Percentiles rank a stretch among this genome's conserved stretches.
Evolutionary conservation across 805 yeast genomes (phyloP).

Genomic region (Lipomyces starkeyi): DNA sequence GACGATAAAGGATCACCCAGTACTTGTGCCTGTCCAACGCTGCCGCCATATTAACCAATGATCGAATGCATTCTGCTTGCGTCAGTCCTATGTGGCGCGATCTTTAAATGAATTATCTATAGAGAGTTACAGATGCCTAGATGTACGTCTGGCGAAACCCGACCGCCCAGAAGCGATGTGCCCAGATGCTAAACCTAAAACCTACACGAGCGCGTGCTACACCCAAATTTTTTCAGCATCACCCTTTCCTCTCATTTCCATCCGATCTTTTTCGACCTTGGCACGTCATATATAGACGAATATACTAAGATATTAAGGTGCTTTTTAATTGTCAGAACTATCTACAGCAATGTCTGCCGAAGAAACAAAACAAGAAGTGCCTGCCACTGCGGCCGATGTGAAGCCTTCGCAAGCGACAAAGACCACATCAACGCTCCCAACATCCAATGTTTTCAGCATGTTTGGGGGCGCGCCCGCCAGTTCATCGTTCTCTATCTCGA

Average conservation of each 20-base stretch:
- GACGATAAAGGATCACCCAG: not conserved
- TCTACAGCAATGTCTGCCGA: slow-evolving; percentile 24
- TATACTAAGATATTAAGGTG: not conserved
- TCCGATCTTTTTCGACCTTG: not conserved
- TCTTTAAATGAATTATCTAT: no score
- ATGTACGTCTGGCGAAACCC: no score
- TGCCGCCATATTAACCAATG: not conserved
- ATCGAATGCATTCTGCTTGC: not conserved
- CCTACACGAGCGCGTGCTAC: not conserved
- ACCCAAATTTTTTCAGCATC: not conserved
- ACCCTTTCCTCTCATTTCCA: not conserved
- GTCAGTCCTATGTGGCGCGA: not conserved
- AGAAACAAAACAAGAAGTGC: slow-evolving; percentile 36
- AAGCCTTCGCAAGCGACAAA: slow-evolving; percentile 26
- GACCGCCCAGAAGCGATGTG: not conserved
- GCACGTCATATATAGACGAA: not conserved
- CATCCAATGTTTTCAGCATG: slow-evolving; percentile 88
- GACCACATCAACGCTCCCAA: slow-evolving; percentile 52
- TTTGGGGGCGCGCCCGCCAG: slow-evolving; percentile 71
- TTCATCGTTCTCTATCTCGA: slow-evolving; percentile 16
- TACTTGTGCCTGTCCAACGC: not conserved
- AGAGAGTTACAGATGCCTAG: no score
- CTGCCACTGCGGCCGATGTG: slow-evolving; percentile 29
- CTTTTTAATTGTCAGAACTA: not conserved
- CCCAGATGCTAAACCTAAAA: not conserved